Percentiles rank a stretch among this genome's conserved stretches.
Evolutionary conservation across 345 rosid genomes (phyloP).

Genomic region (Microcos paniculata): DNA sequence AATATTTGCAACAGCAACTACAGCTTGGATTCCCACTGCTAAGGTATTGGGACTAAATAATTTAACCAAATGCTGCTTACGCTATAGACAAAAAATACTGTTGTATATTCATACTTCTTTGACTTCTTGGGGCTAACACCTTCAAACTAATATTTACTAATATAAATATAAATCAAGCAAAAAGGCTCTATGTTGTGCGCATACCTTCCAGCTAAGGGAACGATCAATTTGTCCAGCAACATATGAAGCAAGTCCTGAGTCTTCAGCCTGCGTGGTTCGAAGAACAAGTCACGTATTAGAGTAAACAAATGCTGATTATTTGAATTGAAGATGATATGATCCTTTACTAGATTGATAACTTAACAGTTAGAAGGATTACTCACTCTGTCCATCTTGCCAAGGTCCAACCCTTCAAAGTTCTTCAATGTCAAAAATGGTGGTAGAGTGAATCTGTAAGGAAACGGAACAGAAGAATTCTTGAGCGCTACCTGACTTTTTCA

Average conservation of each 20-base stretch:
- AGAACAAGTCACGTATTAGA: not conserved
- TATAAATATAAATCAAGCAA: not conserved
- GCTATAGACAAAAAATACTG: no score
- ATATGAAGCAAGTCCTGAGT: slow-evolving; percentile 87
- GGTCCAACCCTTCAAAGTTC: slow-evolving; percentile 93
- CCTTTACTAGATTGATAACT: not conserved
- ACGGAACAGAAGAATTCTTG: not conserved
- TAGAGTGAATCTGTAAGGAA: slow-evolving; percentile 57
- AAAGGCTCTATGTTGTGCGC: not conserved
- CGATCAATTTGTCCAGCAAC: slow-evolving; percentile 91
- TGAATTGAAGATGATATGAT: not conserved
- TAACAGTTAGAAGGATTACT: not conserved
- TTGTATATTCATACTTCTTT: no score
- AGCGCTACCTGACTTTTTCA: not conserved
- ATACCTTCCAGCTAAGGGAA: slow-evolving; percentile 89
- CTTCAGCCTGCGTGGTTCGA: slow-evolving; percentile 51
- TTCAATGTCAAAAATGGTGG: slow-evolving; percentile 84
- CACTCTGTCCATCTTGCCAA: slow-evolving; percentile 83
- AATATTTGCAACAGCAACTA: not conserved
- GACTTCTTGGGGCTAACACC: no score
- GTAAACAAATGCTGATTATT: not conserved
- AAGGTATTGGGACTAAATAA: not conserved
- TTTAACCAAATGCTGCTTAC: no score
- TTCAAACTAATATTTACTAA: no score
- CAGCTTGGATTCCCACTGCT: not conserved